Evolutionary conservation across 208 protist species (phyloP), one percentile per base, ranked within the genome.

Genomic region (Balamuthia mandrillaris): DNA sequence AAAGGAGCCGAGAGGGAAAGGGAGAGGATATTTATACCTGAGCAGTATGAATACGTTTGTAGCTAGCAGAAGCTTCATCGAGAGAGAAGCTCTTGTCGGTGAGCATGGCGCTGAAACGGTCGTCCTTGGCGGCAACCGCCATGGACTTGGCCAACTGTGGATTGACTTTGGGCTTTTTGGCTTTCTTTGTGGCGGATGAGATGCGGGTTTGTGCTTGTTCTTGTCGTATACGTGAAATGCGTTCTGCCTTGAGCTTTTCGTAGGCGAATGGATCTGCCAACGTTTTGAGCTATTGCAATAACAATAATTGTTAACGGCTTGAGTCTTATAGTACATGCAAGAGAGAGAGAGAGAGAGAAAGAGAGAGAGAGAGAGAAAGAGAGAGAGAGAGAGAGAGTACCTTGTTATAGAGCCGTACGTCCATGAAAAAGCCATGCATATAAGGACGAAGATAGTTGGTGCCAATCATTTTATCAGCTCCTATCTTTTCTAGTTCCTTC

Each of bases 391-490:
- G 16, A 49, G 24, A 70, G 9, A 49, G 54, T 7, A 91, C 39
- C n/a, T 89, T 88, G 16, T 89, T 88, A 56, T 93, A 93, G 14
- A 93, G 81, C 42, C 89, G 74, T 42, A 85, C 29, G 35, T 85
- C 96, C 61, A 99, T 97, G 82, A 97, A 99, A 87, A 95, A 98
- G 65, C 98, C 98, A 89, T 99, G 97, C 97, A 99, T 98, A 82
- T 98, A 96, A 7, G 97, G 94, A 3, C 93, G 94, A 5, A 99
- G 91, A 68, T 97, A 94, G 44, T 92, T 91, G 0, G 95, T 96
- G 35, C 97, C 97, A 45, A 98, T 81, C 33, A 99, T 92, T 79
- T 97, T 89, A 14, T 90, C 87, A 21, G 96, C 81, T 7, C 92
- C 92, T 0, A 96, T 84, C 78, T 90, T 63, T 14, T 97, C 90